Conservation (phyloP, 352 stramenopile genomes). For the Phytopythium kandeliae region DNA sequence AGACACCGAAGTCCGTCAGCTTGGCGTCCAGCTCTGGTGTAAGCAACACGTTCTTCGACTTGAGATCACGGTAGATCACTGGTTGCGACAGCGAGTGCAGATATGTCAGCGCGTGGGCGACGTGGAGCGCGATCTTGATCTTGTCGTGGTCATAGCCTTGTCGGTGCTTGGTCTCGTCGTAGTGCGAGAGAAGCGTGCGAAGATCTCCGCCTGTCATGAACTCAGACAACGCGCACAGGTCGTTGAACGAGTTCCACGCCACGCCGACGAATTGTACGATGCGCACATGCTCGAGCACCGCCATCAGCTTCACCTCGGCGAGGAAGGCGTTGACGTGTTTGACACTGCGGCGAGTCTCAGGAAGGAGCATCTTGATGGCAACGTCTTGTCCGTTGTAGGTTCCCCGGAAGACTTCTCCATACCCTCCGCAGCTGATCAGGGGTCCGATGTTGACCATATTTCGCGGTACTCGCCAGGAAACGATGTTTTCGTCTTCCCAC, state of each 20-base stretch:
- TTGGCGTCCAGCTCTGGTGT: conserved; percentile 21
- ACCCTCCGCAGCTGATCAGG: conserved; percentile 27
- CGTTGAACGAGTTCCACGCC: conserved; percentile 38
- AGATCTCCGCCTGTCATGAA: conserved; percentile 46
- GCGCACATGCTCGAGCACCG: conserved; percentile 25
- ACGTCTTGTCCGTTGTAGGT: conserved; percentile 31
- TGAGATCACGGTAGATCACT: conserved; percentile 42
- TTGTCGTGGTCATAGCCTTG: conserved; percentile 37
- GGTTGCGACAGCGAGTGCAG: conserved; percentile 32
- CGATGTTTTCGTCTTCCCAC: conserved; percentile 9
- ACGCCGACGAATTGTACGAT: conserved; percentile 44
- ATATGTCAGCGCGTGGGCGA: conserved; percentile 33
- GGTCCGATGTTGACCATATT: conserved; percentile 16
- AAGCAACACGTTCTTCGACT: conserved; percentile 55
- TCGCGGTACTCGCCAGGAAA: conserved; percentile 19
- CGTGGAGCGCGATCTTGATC: conserved; percentile 17
- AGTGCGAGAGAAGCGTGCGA: conserved; percentile 22
- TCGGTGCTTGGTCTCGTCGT: conserved; percentile 14
- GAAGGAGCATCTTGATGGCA: conserved; percentile 45
- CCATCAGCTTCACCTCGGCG: conserved; percentile 40
- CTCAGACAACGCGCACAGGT: conserved; percentile 37
- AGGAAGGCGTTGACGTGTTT: conserved; percentile 36
- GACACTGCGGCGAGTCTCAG: conserved; percentile 19
- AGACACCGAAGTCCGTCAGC: conserved; percentile 47
- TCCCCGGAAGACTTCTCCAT: conserved; percentile 39